Evolutionary conservation across 345 rosid species (phyloP), one percentile per base, ranked within the genome.

Genomic region (Streptanthus diversifolius): DNA sequence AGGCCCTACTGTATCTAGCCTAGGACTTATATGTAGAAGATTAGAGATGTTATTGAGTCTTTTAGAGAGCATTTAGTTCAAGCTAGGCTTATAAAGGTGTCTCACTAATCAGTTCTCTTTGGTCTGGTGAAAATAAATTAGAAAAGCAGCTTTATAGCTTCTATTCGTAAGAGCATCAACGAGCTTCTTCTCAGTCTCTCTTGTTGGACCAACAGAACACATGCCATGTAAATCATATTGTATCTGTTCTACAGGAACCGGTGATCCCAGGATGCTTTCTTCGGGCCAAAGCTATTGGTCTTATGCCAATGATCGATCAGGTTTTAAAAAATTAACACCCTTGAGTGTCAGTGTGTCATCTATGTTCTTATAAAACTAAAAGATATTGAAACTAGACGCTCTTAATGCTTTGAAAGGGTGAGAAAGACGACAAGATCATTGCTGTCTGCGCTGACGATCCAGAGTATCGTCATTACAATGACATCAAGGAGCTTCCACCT

Each of bases 251-350:
- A 57, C 79, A 95, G 99, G 99, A 95, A 81, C 99, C 97, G 5
- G 99, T 95, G 76, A 86, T 91, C 71, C 97, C 99, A 30, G 97
- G 99, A 49, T 91, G 99, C 81, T 95, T 91, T 78, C 93, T 95
- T 56, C 84, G 99, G 45, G 97, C 97, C 68, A 95, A 86, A 81
- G 99, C 99, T 61, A 91, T 95, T 39, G 99, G 99, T 66, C 88
- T 95, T 52, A 95, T 95, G 99, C 99, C 99, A 78, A 95, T 95
- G 99, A 95, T 95, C 69, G 99, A 95, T 70, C 96, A 89, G 90
- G 99, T 91, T 76, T 76, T 22, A 41, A 59, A 75, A 40, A 14
- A 40, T 25, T 8, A 25, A 44, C 27, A 69, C 41, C 68, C 58
- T 64, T 47, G 24, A 70, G 35, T 52, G 30, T 56, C 8, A 36